Conservation (phyloP, 352 stramenopile species). For the Blastocystis sp. region DNA sequence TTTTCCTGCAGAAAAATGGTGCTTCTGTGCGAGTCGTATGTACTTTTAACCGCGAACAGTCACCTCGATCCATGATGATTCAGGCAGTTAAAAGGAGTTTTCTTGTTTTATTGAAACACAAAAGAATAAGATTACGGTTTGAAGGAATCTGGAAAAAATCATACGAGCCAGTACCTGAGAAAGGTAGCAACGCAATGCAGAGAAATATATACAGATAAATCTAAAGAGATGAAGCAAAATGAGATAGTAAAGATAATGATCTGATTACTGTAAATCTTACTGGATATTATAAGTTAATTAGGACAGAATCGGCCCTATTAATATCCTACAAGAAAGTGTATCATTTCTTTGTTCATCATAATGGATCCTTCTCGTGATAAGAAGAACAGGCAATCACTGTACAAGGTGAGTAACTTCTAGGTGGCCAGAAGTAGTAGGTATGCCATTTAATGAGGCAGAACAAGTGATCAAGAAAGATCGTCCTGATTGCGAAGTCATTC, state of each 20-base stretch:
- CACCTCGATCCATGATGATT: constrained; percentile 33
- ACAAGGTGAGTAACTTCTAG: neutral
- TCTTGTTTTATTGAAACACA: neutral
- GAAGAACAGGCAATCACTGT: neutral
- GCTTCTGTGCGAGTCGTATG: neutral
- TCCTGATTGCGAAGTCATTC: constrained; percentile 5
- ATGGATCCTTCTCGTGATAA: neutral
- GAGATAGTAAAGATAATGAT: too few species aligned
- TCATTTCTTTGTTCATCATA: neutral
- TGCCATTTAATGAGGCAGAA: constrained; percentile 14
- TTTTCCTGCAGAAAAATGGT: constrained; percentile 9
- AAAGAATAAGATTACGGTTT: too few species aligned
- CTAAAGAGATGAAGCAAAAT: too few species aligned
- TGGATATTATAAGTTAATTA: too few species aligned
- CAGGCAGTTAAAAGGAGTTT: neutral
- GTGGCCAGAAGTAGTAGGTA: constrained; percentile 40
- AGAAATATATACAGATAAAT: too few species aligned
- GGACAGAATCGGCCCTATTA: too few species aligned
- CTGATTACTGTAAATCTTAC: too few species aligned
- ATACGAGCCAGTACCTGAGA: too few species aligned
- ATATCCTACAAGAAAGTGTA: too few species aligned
- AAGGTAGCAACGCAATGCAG: too few species aligned
- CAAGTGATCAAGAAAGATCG: neutral
- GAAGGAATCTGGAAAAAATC: too few species aligned
- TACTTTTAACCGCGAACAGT: constrained; percentile 14